Conservation (phyloP, 2,329 filamentous ascomycete species). For the Neocatenulostroma microsporum region DNA sequence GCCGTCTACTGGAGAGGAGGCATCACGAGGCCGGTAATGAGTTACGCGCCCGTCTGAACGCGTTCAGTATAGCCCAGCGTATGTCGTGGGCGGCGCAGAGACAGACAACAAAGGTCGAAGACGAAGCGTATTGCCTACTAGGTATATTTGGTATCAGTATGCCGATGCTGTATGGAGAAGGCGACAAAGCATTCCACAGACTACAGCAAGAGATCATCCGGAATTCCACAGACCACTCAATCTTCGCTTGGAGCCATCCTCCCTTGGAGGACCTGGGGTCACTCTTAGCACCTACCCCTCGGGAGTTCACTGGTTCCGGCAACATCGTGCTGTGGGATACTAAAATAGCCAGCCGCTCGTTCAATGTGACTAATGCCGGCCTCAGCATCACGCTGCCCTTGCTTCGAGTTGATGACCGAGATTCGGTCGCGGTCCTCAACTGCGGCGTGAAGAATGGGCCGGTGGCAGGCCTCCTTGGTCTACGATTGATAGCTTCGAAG, state of each 20-base stretch:
- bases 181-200: slow-evolving; percentile 10
- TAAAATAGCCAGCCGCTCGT: slow-evolving; percentile 18
- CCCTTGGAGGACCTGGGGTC: not conserved
- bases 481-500: no score
- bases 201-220: slow-evolving; percentile 9
- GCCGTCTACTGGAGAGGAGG: not conserved
- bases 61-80: slow-evolving; percentile 6
- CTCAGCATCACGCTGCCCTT: slow-evolving; percentile 10
- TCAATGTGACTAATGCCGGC: slow-evolving; percentile 10
- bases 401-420: no score
- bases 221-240: slow-evolving; percentile 14
- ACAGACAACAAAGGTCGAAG: slow-evolving; percentile 9
- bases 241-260: slow-evolving; percentile 14
- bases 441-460: no score
- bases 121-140: slow-evolving; percentile 12
- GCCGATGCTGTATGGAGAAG: slow-evolving; percentile 15
- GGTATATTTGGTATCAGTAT: slow-evolving; percentile 16
- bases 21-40: not conserved
- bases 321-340: slow-evolving; percentile 23
- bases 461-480: no score
- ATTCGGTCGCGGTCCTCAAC: no score
- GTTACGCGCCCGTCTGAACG: not conserved
- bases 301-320: not conserved
- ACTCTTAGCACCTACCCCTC: slow-evolving; percentile 2
- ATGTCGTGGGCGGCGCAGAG: slow-evolving; percentile 12